Evolutionary conservation across 805 yeast species (phyloP).

Genomic region (Ogataea salicorniae): DNA sequence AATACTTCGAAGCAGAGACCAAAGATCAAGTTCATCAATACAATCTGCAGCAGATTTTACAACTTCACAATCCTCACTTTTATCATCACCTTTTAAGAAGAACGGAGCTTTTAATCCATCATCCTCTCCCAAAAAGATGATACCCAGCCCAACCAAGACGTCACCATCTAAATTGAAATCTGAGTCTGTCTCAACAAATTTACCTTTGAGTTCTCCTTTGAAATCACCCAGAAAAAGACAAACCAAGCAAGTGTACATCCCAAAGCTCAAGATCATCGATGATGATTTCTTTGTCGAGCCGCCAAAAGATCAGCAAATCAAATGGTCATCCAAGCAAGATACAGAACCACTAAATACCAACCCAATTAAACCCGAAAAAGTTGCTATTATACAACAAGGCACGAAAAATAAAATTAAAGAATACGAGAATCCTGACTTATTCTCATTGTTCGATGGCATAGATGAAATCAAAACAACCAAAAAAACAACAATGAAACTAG

Average conservation of each 20-base stretch:
- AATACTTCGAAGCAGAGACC: no score
- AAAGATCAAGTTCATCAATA: no score
- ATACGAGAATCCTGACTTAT: background rate
- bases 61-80: no score
- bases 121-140: no score
- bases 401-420: background rate
- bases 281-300: conserved; percentile 18
- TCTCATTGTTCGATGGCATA: conserved; percentile 5
- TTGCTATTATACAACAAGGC: background rate
- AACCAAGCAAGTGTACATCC: conserved; percentile 14
- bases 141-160: background rate
- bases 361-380: background rate
- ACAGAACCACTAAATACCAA: conserved; percentile 1
- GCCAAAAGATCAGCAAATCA: conserved; percentile 7
- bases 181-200: no score
- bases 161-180: background rate
- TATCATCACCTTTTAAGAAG: no score
- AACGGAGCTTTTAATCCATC: no score
- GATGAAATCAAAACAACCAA: background rate
- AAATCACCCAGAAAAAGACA: conserved; percentile 1
- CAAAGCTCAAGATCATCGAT: conserved; percentile 9
- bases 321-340: conserved; percentile 4
- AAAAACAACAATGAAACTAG: conserved; percentile 2
- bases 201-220: background rate
- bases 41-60: no score